Evolutionary conservation across 805 yeast genomes (phyloP), one percentile per base, ranked within the genome.

Genomic region (Myxozyma monticola): DNA sequence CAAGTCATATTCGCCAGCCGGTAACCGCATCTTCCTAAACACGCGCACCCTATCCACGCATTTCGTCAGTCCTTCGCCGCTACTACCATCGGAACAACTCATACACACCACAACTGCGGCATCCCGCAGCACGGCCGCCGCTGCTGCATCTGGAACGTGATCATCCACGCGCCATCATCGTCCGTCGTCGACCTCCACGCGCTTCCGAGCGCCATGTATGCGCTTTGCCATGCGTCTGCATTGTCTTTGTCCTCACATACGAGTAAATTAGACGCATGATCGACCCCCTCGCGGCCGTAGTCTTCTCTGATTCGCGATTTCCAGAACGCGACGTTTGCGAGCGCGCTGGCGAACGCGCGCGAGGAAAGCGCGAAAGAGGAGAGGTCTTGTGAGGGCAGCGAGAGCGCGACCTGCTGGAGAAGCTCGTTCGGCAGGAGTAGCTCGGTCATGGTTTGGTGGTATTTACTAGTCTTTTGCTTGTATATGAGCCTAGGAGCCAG

Each of bases 251-350:
- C 12, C 12, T 9, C 9, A n/a, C 17, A 10, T 35, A 8, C 38
- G 17, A 18, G 8, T 10, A 15, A 8, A 8, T 15, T 15, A 9
- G 38, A 35, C 17, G 37, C 42, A 15, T 18, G 22, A 18, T 18
- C 29, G 20, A 45, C 25, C 2, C 48, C 48, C 31, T 45, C 48
- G 28, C 34, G n/a, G 33, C 48, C 42, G n/a, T 37, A 45, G 37
- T 45, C 48, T 3, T 3, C 30, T 10, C 12, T 21, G 20, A 45
- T 36, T 10, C 42, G 29, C 14, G 26, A n/a, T 8, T 25, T 21
- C 48, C 48, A 45, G 26, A 37, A n/a, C 14, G 33, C 10, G 8
- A 35, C 17, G 2, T 36, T 5, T 17, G 24, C 6, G 8, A 38
- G 15, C 10, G 42, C 36, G n/a, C 9, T 14, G 4, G 30, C 26